A percentile compares a stretch with the other conserved stretches of the same genome.
Conservation (phyloP, 192 early-diverging fungal species). For the Rhizophlyctis rosea region DNA sequence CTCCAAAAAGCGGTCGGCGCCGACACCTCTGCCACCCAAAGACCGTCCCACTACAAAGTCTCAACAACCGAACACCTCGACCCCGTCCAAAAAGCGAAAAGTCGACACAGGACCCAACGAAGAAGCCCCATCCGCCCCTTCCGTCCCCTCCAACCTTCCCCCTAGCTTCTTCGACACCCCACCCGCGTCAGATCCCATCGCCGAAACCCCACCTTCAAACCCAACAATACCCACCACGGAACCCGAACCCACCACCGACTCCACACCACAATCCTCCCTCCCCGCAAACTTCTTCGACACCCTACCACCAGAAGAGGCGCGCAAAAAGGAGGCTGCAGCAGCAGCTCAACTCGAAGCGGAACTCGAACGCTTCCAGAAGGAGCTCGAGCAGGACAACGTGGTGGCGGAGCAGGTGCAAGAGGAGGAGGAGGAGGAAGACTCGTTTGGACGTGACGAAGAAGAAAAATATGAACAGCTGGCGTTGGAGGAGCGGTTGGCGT, state of each 20-base stretch:
- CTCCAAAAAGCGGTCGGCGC: background rate
- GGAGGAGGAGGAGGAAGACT: constrained; percentile 2
- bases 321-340: background rate
- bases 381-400: background rate
- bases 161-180: constrained; percentile 1
- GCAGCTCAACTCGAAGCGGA: background rate
- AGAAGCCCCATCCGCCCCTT: background rate
- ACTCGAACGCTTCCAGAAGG: background rate
- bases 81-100: no score
- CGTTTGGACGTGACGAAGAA: background rate
- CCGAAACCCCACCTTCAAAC: background rate
- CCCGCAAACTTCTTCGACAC: background rate
- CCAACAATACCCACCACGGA: background rate
- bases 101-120: background rate
- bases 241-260: background rate
- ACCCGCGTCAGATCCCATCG: no score
- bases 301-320: background rate
- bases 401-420: background rate
- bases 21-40: background rate
- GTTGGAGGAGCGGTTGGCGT: background rate
- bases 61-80: background rate
- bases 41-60: background rate
- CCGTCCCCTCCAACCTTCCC: background rate
- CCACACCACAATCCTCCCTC: background rate
- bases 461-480: background rate